A percentile compares a stretch with the other conserved stretches of the same genome.
phyloP scores from a whole-genome alignment of 108 stramenopile species.

The Seminavis robusta region DNA sequence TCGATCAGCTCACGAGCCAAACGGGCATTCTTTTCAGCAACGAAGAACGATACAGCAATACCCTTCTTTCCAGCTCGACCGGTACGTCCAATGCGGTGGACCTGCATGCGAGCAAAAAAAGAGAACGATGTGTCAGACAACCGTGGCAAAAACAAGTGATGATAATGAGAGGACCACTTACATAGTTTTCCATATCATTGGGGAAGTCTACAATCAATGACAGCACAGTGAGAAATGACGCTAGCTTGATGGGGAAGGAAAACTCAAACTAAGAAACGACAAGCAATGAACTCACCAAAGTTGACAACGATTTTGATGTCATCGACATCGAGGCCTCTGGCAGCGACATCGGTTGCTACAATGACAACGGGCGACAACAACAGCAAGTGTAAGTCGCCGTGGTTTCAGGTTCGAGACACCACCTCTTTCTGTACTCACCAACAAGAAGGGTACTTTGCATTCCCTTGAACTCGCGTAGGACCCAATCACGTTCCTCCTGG shows the following conservation, averaged over 20 bases:
- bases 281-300: too few relatives aligned
- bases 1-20: slow-evolving; percentile 82
- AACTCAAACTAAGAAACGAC: too few relatives aligned
- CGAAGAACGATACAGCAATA: slow-evolving; percentile 92
- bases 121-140: slow-evolving; percentile 7
- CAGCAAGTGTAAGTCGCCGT: too few relatives aligned
- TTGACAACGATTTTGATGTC: slow-evolving; percentile 95
- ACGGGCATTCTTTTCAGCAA: slow-evolving; percentile 89
- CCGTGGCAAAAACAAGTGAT: slow-evolving; percentile 55
- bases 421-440: too few relatives aligned
- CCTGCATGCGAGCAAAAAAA: slow-evolving; percentile 55
- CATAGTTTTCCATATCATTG: slow-evolving; percentile 81
- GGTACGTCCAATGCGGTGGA: slow-evolving; percentile 98
- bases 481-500: slow-evolving; percentile 98
- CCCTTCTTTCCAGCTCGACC: slow-evolving; percentile 98
- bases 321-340: slow-evolving; percentile 88
- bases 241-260: too few relatives aligned
- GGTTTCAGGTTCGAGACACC: too few relatives aligned
- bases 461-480: slow-evolving; percentile 91
- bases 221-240: too few relatives aligned
- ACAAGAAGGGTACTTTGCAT: slow-evolving; percentile 86
- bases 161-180: slow-evolving; percentile 40
- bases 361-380: too few relatives aligned
- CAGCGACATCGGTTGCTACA: slow-evolving; percentile 99
- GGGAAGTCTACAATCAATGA: too few relatives aligned